A percentile compares a stretch with the other conserved stretches of the same genome.
Evolutionary conservation across 2,329 filamentous ascomycete genomes (phyloP).

Genomic region (Alternaria metachromatica): DNA sequence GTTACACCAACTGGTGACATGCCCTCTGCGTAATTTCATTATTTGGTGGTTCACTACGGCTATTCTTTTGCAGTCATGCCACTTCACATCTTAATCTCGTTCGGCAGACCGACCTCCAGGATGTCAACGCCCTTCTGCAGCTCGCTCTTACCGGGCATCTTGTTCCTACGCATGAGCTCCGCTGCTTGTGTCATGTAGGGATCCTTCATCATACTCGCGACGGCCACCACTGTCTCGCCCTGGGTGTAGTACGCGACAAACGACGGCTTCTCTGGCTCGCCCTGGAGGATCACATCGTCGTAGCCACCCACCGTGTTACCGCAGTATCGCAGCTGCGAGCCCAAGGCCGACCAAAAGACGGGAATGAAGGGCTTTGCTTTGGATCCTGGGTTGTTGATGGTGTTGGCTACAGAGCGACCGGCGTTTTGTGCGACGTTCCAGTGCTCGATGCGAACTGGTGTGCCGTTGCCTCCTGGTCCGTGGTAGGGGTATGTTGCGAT

Average conservation of each 20-base stretch:
- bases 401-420: constrained; percentile 77
- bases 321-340: constrained; percentile 89
- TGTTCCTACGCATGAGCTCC: constrained; percentile 81
- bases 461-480: constrained; percentile 81
- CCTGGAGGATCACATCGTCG: constrained; percentile 84
- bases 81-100: constrained; percentile 53
- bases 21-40: background rate
- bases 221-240: constrained; percentile 85
- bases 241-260: constrained; percentile 91
- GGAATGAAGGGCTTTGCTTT: constrained; percentile 80
- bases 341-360: constrained; percentile 95
- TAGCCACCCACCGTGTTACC: constrained; percentile 83
- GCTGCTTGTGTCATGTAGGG: constrained; percentile 73
- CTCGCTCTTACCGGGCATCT: constrained; percentile 84
- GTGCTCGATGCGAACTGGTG: constrained; percentile 85
- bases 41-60: background rate
- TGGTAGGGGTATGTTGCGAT: constrained; percentile 95
- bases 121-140: constrained; percentile 67
- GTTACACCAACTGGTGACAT: background rate
- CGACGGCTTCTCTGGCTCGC: constrained; percentile 72
- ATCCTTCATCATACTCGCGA: constrained; percentile 89
- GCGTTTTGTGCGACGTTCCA: constrained; percentile 98
- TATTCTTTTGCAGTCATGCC: background rate
- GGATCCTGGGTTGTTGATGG: constrained; percentile 72
- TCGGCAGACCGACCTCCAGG: constrained; percentile 53